Percentiles rank a stretch among this genome's conserved stretches.
These are phyloP conservation scores for Orychophragmus violaceus DNA, from an alignment of 345 rosid species.

Conservation along the genomic window DNA sequence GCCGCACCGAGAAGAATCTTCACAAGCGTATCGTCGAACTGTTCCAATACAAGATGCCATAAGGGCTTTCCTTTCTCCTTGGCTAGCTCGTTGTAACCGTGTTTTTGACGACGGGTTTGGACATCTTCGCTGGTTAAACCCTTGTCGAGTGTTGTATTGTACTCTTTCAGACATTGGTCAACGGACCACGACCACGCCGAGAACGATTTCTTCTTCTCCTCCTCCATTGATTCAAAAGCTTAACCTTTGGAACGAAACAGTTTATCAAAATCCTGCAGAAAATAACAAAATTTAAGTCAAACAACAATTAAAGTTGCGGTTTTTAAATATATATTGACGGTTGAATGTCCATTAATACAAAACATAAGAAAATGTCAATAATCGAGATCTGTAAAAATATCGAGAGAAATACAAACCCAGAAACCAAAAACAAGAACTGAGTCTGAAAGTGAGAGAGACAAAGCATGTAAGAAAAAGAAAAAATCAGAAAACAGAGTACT, in stretches of 20 bases:
- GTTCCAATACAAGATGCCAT: slow-evolving; percentile 73
- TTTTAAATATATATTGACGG: background rate
- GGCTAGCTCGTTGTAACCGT: slow-evolving; percentile 81
- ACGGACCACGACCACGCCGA: slow-evolving; percentile 79
- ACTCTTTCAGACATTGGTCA: slow-evolving; percentile 69
- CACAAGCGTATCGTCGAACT: slow-evolving; percentile 83
- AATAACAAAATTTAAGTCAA: background rate
- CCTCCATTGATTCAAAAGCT: slow-evolving; percentile 37
- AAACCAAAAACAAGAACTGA: background rate
- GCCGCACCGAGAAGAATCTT: slow-evolving; percentile 89
- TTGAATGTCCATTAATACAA: background rate
- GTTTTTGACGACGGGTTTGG: slow-evolving; percentile 52
- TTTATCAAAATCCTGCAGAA: slow-evolving; percentile 30
- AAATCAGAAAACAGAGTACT: background rate
- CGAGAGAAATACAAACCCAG: background rate
- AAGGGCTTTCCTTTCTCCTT: slow-evolving; percentile 84
- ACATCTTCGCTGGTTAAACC: slow-evolving; percentile 62
- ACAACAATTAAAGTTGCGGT: background rate
- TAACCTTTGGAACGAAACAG: background rate
- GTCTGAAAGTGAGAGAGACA: background rate
- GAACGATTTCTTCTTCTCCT: slow-evolving; percentile 58
- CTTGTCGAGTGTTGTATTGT: slow-evolving; percentile 55
- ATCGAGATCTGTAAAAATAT: background rate
- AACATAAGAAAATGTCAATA: background rate
- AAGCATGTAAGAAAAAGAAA: background rate